A percentile compares a stretch with the other conserved stretches of the same genome.
Evolutionary conservation across 495 filamentous ascomycete genomes (phyloP).

Genomic region (Pyrenopolyporus hunteri): DNA sequence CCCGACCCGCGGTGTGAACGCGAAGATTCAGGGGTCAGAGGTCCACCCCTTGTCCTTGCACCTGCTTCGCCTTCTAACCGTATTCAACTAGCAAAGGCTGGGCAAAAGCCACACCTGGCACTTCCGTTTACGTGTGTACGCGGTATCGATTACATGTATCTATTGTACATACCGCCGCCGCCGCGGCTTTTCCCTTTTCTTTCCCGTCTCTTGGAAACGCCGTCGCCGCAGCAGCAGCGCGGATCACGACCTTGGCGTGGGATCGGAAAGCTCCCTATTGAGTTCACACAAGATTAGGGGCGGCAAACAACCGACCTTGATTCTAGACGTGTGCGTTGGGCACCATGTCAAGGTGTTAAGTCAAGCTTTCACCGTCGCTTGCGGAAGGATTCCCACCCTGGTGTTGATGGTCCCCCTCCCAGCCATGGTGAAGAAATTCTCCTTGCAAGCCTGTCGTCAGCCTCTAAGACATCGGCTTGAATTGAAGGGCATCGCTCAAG

Average conservation of each 20-base stretch:
- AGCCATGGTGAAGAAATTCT: not conserved
- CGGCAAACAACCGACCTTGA: too few species aligned
- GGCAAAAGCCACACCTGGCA: conserved; percentile 24
- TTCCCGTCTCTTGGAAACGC: conserved; percentile 6
- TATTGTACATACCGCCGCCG: conserved; percentile 13
- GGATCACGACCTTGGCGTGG: not conserved
- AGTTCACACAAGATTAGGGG: not conserved
- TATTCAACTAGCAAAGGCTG: conserved; percentile 13
- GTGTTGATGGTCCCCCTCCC: too few species aligned
- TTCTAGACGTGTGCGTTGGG: too few species aligned
- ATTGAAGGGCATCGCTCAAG: not conserved
- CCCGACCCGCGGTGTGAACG: not conserved
- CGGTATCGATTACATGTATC: not conserved
- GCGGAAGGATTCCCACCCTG: conserved; percentile 12
- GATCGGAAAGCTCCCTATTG: not conserved
- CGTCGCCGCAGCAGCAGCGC: not conserved
- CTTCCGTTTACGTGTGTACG: conserved; percentile 12
- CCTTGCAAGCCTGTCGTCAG: not conserved
- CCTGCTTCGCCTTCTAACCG: conserved; percentile 7
- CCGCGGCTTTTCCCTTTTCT: conserved; percentile 19
- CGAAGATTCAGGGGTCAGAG: conserved; percentile 25
- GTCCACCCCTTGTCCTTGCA: conserved; percentile 3
- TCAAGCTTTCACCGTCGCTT: conserved; percentile 20
- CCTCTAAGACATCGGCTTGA: not conserved
- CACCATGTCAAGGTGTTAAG: conserved; percentile 15